Evolutionary conservation across 2,329 filamentous ascomycete species (phyloP), one percentile per base, ranked within the genome.

Genomic region (Phaeophleospora eucalypticola): DNA sequence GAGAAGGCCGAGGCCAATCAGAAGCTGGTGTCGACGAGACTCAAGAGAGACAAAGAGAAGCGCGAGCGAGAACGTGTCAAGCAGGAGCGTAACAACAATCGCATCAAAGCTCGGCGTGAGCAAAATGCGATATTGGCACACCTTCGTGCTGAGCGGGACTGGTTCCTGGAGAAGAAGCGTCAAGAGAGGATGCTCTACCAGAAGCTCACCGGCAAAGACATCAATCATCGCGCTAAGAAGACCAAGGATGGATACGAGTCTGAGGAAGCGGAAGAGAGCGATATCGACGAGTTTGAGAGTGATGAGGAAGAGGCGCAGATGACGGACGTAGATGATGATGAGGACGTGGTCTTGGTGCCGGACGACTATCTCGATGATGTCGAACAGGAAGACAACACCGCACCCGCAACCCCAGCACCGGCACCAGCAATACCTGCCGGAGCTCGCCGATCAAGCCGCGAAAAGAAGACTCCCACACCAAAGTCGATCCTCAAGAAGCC

Each of bases 111-210:
- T 21, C 47, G 47, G 20, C 36, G 49, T 15, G 37, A 17, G 3
- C 52, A 45, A 10, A 32, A 42, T 4, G 41, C 39, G 16, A 42
- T 46, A 15, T 36, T 50, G 37, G 49, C 43, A 3, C 40, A 36
- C 7, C 43, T 51, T 20, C 55, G 53, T 6, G 36, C 37, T n/a
- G 45, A 59, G 49, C 48, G 47, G 16, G 53, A 56, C 12, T 58
- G 56, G 54, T 41, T 45, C 21, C 50, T 45, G 40, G 36, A 45
- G 45, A 52, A 53, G 32, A 45, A 48, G 20, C 47, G 46, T 29
- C 41, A 38, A 8, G 54, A 57, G 50, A 52, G 47, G 39, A 36
- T 45, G 32, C 36, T 56, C 4, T 61, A 57, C 45, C 48, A 42
- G 21, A 36, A 53, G 36, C 34, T 56, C 15, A 57, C 53, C 2